Evolutionary conservation across 2,329 filamentous ascomycete genomes (phyloP), one percentile per base, ranked within the genome.

Genomic region (Monosporascus sp.): DNA sequence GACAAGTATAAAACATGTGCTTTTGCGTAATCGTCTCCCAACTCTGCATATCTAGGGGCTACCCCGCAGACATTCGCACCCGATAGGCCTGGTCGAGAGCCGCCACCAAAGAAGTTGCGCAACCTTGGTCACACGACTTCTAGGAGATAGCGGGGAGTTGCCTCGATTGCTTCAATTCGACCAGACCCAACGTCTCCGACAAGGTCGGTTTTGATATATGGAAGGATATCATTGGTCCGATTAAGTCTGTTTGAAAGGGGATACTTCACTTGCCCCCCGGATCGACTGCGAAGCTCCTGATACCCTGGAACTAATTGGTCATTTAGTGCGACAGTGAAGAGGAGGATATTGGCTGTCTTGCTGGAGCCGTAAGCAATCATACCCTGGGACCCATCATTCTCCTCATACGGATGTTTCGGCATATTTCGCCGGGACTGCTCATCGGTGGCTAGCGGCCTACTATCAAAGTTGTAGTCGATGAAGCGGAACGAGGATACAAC

Each of bases 391-490:
- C 58, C 56, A 31, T 50, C 52, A 37, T 52, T 48, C 24, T 59
- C 53, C 44, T 60, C 40, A 18, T 51, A 52, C 17, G 49, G 31
- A 35, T 52, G 35, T 11, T 51, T 52, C 51, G 50, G 58, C 48
- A 56, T 51, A 24, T 57, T 49, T 55, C 53, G 56, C 47, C 55
- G 52, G 46, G 54, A 53, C 28, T 53, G n/a, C 48, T 55, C 55
- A 8, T 58, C 38, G 8, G 22, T 46, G 22, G 52, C 20, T 31
- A 58, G 9, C 37, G 43, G 37, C 31, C 57, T 51, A 41, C 53
- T 62, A 6, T 63, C 60, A 52, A 68, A 69, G 43, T 66, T 70
- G 58, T 64, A 63, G 54, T 72, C 68, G 50, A 59, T 60, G 53
- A 67, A 69, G 15, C 67, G 63, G 45, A 72, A 52, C 7, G 63